These are phyloP conservation scores for Hypoxylon crocopeplum DNA, from an alignment of 495 filamentous ascomycete species.

Conservation along the genomic window DNA sequence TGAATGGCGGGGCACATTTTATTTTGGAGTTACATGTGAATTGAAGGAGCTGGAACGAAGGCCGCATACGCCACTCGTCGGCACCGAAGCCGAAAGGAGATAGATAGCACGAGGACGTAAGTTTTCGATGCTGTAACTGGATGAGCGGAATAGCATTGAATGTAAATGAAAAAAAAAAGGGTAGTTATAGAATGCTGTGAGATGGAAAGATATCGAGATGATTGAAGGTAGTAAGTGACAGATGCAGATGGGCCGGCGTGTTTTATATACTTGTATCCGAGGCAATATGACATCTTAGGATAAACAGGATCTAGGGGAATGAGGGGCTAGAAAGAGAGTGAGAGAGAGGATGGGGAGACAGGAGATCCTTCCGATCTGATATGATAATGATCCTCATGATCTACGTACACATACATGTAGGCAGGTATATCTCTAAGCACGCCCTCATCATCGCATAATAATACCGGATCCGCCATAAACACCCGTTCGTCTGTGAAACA, in stretches of 20 bases:
- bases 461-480: constrained; percentile 1
- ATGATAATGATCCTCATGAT: constrained; percentile 5
- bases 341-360: not conserved
- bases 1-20: constrained; percentile 15
- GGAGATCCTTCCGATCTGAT: constrained; percentile 5
- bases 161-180: no score
- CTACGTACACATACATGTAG: not conserved
- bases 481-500: constrained; percentile 8
- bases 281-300: no score
- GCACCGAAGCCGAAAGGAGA: constrained; percentile 9
- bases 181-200: no score
- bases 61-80: constrained; percentile 6
- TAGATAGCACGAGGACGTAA: constrained; percentile 13
- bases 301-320: no score
- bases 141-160: no score
- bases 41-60: constrained; percentile 8
- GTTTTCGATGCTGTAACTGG: not conserved
- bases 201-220: no score
- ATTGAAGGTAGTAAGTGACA: no score
- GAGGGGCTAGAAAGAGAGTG: not conserved
- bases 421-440: constrained; percentile 8
- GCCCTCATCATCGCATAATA: constrained; percentile 11
- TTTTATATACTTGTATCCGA: no score
- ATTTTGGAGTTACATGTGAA: not conserved
- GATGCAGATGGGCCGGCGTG: no score